Percentiles rank a stretch among this genome's conserved stretches.
These are phyloP conservation scores for Fomitopsis serialis DNA, from an alignment of 768 basidiomycete genomes.

Conservation along the genomic window DNA sequence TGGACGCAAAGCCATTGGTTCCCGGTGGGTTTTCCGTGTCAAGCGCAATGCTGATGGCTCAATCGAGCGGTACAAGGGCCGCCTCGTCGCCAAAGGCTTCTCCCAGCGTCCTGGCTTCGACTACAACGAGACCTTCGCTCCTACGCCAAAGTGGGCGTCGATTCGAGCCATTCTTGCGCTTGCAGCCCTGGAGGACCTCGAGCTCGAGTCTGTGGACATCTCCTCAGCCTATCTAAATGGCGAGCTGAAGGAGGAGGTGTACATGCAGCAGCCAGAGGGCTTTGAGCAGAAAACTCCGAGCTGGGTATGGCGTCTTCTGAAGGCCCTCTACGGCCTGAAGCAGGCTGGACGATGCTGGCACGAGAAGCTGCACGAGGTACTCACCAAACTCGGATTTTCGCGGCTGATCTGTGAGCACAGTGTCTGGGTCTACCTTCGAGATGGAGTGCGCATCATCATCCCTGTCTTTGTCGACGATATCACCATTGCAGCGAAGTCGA, in stretches of 20 bases:
- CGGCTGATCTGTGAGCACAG: conserved; percentile 22
- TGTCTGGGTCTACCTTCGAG: conserved; percentile 8
- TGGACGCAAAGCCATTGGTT: conserved; percentile 25
- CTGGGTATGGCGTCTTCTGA: conserved; percentile 12
- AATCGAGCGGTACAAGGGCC: conserved; percentile 31
- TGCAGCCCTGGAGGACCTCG: conserved; percentile 19
- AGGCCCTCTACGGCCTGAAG: conserved; percentile 39
- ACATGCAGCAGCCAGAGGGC: conserved; percentile 24
- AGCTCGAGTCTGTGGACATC: conserved; percentile 23
- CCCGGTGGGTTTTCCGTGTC: conserved; percentile 30
- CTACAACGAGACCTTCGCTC: conserved; percentile 29
- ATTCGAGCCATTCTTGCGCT: conserved; percentile 20
- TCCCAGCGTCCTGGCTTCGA: conserved; percentile 29
- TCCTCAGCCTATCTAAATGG: conserved; percentile 24
- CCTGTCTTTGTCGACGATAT: conserved; percentile 5
- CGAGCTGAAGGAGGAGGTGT: conserved; percentile 22
- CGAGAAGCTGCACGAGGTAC: conserved; percentile 21
- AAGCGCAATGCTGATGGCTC: conserved; percentile 34
- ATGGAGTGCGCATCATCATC: conserved; percentile 1
- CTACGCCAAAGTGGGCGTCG: conserved; percentile 15
- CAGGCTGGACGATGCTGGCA: conserved; percentile 36
- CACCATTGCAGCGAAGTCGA: conserved; percentile 24
- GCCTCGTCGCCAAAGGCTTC: conserved; percentile 31
- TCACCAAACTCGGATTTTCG: conserved; percentile 19
- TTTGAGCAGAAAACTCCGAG: conserved; percentile 10